These are phyloP conservation scores for Passiflora organensis DNA, from an alignment of 345 rosid species.

Conservation along the genomic window DNA sequence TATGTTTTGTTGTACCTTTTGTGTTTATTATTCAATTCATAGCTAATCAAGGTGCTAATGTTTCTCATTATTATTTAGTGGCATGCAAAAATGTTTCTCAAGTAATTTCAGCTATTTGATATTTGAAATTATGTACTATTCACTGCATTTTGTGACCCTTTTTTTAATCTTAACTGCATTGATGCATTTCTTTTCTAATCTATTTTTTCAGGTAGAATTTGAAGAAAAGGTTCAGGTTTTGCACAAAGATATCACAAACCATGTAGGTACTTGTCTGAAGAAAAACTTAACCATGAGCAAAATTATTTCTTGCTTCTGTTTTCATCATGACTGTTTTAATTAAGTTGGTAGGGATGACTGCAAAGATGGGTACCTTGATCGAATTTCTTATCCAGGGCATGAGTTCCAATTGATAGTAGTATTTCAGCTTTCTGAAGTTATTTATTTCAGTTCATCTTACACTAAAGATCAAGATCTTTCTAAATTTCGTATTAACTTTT, in stretches of 20 bases:
- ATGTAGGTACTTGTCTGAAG: constrained; percentile 43
- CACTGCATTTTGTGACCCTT: background rate
- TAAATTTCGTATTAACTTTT: no score
- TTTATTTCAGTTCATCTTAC: no score
- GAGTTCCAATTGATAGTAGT: no score
- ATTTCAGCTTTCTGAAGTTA: no score
- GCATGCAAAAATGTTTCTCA: background rate
- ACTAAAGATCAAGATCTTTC: no score
- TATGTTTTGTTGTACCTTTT: background rate
- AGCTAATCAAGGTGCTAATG: background rate
- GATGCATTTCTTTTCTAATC: constrained; percentile 10
- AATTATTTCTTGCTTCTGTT: background rate
- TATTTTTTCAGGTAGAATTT: constrained; percentile 50
- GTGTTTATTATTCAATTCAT: background rate
- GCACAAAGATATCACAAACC: constrained; percentile 70
- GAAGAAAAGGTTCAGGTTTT: constrained; percentile 55
- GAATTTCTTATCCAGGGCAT: no score
- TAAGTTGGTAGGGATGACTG: no score
- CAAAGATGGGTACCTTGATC: no score
- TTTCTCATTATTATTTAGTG: background rate
- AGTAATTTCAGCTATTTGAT: background rate
- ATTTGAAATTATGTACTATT: background rate
- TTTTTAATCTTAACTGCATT: background rate
- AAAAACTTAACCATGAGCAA: constrained; percentile 1
- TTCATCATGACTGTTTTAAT: background rate